phyloP scores from a whole-genome alignment of 441 rosid species.

The Populus hybrid region DNA sequence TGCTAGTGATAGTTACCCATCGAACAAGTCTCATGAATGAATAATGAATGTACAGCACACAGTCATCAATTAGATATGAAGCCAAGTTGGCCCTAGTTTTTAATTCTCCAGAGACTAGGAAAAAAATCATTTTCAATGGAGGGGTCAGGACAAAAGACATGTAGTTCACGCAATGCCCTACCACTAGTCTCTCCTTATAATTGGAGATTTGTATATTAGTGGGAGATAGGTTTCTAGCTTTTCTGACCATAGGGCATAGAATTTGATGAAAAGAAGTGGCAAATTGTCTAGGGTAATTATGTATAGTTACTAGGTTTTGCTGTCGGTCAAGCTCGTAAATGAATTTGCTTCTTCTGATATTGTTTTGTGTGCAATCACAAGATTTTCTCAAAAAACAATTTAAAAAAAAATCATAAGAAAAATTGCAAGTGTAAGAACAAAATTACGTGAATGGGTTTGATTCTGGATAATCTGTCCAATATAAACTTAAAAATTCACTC shows the following conservation, averaged over 20 bases:
- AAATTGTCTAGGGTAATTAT: background rate
- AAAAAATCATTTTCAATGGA: constrained; percentile 3
- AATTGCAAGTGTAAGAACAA: too few species aligned
- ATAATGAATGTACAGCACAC: background rate
- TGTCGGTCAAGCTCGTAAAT: background rate
- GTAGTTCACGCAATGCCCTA: constrained; percentile 17
- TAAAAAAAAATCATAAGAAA: too few species aligned
- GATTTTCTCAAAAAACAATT: too few species aligned
- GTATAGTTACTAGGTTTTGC: background rate
- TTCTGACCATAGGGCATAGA: background rate
- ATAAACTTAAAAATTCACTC: too few species aligned
- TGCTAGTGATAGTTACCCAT: background rate
- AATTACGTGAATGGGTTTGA: too few species aligned
- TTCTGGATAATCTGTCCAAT: too few species aligned
- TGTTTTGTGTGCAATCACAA: background rate
- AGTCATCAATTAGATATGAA: background rate
- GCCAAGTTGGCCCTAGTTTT: background rate
- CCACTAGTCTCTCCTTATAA: constrained; percentile 10
- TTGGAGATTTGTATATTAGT: background rate
- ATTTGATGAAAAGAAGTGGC: background rate
- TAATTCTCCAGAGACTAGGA: background rate
- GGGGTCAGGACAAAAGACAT: background rate
- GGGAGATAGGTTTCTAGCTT: background rate
- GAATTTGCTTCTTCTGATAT: background rate
- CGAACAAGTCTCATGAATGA: background rate